Conservation (phyloP, 2,329 filamentous ascomycete genomes). For the Alternaria novae-zelandiae region DNA sequence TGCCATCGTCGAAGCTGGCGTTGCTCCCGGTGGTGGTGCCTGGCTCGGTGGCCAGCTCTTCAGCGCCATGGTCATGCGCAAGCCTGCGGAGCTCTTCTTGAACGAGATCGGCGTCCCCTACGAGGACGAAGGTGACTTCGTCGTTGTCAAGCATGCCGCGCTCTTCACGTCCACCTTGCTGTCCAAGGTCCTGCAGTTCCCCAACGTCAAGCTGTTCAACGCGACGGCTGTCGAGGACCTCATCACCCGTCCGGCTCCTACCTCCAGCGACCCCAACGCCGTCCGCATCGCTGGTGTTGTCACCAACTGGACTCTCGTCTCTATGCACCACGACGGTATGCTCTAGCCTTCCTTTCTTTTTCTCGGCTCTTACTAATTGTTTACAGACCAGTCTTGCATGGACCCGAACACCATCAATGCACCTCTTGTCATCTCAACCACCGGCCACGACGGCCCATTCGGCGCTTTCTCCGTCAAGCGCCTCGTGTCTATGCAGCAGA, state of each 20-base stretch:
- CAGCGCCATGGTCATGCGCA: slow-evolving; percentile 93
- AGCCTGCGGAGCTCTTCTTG: slow-evolving; percentile 86
- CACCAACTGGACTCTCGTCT: slow-evolving; percentile 93
- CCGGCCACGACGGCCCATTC: slow-evolving; percentile 89
- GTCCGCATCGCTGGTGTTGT: slow-evolving; percentile 86
- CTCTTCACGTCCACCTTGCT: slow-evolving; percentile 90
- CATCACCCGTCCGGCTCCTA: slow-evolving; percentile 72
- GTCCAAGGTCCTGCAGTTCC: slow-evolving; percentile 80
- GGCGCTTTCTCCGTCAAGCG: slow-evolving; percentile 91
- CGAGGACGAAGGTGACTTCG: slow-evolving; percentile 86
- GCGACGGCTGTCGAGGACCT: slow-evolving; percentile 91
- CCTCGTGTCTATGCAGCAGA: slow-evolving; percentile 83
- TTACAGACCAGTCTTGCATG: slow-evolving; percentile 90
- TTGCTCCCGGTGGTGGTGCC: slow-evolving; percentile 82
- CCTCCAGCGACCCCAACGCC: slow-evolving; percentile 52
- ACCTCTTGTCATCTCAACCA: slow-evolving; percentile 85
- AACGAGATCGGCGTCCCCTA: slow-evolving; percentile 81
- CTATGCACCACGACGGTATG: slow-evolving; percentile 58
- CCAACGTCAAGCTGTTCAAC: slow-evolving; percentile 97
- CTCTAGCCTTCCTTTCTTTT: neutral
- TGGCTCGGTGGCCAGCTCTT: slow-evolving; percentile 96
- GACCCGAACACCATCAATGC: slow-evolving; percentile 97
- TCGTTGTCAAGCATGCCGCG: slow-evolving; percentile 92
- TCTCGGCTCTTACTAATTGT: slow-evolving; percentile 9
- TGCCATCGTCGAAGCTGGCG: slow-evolving; percentile 86